Conservation (phyloP, 257 asterid species). For the Marsdenia floribunda region DNA sequence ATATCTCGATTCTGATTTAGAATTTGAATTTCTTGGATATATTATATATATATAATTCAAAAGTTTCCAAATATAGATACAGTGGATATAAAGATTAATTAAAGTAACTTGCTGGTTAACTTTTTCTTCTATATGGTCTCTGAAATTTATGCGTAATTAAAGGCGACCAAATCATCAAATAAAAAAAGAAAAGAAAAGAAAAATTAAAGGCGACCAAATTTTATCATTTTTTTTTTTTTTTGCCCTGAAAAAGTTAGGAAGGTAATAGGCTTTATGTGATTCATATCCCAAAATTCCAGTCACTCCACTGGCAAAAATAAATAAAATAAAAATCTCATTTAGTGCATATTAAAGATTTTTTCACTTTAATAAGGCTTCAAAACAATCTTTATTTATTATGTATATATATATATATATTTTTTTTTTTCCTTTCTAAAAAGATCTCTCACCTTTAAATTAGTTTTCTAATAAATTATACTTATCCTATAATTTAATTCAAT, state of each 20-base stretch:
- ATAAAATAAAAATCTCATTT: no score
- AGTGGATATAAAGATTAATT: constrained; percentile 4
- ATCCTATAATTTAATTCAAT: no score
- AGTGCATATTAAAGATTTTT: not conserved
- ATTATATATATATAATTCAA: not conserved
- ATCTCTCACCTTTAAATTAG: not conserved
- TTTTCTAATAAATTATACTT: not conserved
- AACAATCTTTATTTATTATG: not conserved
- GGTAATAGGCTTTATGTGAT: not conserved
- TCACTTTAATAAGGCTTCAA: not conserved
- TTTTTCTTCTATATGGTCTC: not conserved
- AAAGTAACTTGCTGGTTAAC: not conserved
- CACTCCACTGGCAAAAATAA: no score
- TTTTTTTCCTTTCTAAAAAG: not conserved
- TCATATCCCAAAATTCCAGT: not conserved
- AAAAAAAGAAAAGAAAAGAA: no score
- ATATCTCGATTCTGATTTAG: not conserved
- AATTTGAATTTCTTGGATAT: constrained; percentile 12
- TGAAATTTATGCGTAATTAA: not conserved
- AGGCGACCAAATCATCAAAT: not conserved
- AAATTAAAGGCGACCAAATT: not conserved
- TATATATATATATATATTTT: no score
- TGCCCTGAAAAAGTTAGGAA: not conserved
- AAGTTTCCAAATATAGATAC: not conserved
- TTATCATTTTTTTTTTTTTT: no score